These are phyloP conservation scores for Pseudogymnoascus sp. DNA, from an alignment of 2,329 filamentous ascomycete genomes.

Conservation along the genomic window DNA sequence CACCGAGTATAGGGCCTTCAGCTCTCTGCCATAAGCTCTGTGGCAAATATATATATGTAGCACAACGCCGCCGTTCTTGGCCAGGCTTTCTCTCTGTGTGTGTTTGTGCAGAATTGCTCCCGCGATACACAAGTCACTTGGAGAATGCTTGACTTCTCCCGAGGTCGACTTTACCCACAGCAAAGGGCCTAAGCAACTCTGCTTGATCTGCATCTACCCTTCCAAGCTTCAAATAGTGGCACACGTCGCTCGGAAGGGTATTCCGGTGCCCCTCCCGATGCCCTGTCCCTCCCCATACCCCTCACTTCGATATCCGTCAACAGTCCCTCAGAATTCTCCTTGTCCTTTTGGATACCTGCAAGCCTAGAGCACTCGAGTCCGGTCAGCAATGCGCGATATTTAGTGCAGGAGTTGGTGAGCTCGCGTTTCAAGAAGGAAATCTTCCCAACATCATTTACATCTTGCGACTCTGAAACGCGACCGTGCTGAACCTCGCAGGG, in stretches of 20 bases:
- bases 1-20: not conserved
- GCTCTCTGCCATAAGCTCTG: not conserved
- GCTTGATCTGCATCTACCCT: not conserved
- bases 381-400: not conserved
- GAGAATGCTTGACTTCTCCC: not conserved
- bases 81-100: not conserved
- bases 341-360: not conserved
- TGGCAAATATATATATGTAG: slow-evolving; percentile 8
- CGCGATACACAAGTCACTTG: not conserved
- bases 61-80: slow-evolving; percentile 6
- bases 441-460: not conserved
- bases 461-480: slow-evolving; percentile 5
- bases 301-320: not conserved
- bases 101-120: not conserved
- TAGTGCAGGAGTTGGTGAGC: not conserved
- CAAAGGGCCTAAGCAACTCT: not conserved
- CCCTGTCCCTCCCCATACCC: not conserved
- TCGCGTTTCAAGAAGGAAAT: not conserved
- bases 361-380: not conserved
- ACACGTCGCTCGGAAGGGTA: not conserved
- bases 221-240: slow-evolving; percentile 1
- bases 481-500: not conserved
- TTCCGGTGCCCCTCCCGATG: not conserved
- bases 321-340: too few relatives aligned
- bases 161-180: not conserved